Conservation (phyloP, 108 stramenopile genomes). For the Nannochloropsis oceanica region DNA sequence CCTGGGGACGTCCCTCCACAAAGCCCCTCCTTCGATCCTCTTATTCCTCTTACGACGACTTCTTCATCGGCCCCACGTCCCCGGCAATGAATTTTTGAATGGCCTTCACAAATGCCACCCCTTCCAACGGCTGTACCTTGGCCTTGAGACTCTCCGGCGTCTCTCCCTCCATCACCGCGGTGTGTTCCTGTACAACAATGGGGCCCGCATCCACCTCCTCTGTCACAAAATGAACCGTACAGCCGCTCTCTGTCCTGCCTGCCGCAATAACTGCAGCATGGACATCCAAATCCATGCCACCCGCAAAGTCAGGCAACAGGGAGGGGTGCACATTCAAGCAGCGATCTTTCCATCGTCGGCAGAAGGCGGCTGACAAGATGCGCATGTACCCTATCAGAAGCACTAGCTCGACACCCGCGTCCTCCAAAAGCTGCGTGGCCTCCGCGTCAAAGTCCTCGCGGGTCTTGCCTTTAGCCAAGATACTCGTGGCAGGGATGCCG, state of each 20-base stretch:
- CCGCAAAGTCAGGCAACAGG: constrained; percentile 90
- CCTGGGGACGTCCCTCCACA: too few species aligned
- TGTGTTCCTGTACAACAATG: constrained; percentile 67
- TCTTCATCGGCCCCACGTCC: not conserved
- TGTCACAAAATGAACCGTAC: constrained; percentile 94
- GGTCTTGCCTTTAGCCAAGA: constrained; percentile 58
- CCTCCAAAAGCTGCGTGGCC: constrained; percentile 66
- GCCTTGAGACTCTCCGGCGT: constrained; percentile 87
- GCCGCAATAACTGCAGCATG: constrained; percentile 94
- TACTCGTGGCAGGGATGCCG: constrained; percentile 64
- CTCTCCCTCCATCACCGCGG: constrained; percentile 53
- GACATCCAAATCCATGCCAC: constrained; percentile 96
- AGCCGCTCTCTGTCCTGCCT: constrained; percentile 72
- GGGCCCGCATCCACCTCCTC: constrained; percentile 94
- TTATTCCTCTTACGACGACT: not conserved
- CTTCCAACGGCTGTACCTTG: constrained; percentile 88
- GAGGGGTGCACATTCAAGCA: constrained; percentile 98
- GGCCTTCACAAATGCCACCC: constrained; percentile 84
- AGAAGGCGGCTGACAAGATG: constrained; percentile 73
- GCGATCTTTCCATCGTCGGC: constrained; percentile 66
- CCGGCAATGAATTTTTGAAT: constrained; percentile 42
- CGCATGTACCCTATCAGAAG: constrained; percentile 98
- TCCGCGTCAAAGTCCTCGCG: constrained; percentile 80
- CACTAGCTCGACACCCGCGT: constrained; percentile 77
- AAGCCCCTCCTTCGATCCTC: too few species aligned